Evolutionary conservation across 805 yeast genomes (phyloP).

Genomic region (Starmerella apis): DNA sequence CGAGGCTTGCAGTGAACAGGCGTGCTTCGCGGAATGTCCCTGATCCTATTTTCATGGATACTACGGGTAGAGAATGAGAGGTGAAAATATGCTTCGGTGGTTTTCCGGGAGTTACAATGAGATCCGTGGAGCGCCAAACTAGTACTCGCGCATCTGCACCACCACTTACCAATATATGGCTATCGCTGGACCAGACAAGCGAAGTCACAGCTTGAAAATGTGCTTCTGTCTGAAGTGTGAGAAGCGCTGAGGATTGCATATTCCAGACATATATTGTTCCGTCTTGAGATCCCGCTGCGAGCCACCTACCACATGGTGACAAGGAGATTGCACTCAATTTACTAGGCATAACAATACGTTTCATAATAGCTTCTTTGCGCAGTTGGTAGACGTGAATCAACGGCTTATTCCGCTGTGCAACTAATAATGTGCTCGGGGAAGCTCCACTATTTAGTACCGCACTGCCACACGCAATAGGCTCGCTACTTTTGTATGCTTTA

Average conservation of each 20-base stretch:
- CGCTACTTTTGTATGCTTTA: slow-evolving; percentile 23
- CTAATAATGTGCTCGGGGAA: slow-evolving; percentile 32
- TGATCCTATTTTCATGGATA: slow-evolving; percentile 40
- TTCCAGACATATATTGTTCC: slow-evolving; percentile 86
- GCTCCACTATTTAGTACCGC: neutral
- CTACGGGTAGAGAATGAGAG: slow-evolving; percentile 40
- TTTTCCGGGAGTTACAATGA: slow-evolving; percentile 36
- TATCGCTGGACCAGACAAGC: slow-evolving; percentile 51
- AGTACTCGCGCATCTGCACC: slow-evolving; percentile 72
- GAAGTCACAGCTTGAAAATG: slow-evolving; percentile 71
- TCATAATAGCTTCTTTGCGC: slow-evolving; percentile 53
- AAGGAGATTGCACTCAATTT: slow-evolving; percentile 49
- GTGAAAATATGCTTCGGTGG: slow-evolving; percentile 28
- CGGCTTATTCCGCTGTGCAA: slow-evolving; percentile 62
- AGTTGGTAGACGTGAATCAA: slow-evolving; percentile 58
- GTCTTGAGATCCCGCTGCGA: slow-evolving; percentile 63
- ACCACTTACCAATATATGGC: slow-evolving; percentile 58
- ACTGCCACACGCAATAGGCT: slow-evolving; percentile 10
- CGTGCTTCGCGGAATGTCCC: slow-evolving; percentile 51
- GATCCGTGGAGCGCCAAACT: slow-evolving; percentile 60
- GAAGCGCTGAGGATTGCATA: slow-evolving; percentile 58
- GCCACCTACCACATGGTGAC: slow-evolving; percentile 34
- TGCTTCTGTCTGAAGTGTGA: slow-evolving; percentile 56
- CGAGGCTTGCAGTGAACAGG: slow-evolving; percentile 59
- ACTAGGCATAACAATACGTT: slow-evolving; percentile 79